These are phyloP conservation scores for Ascochyta lentis DNA, from an alignment of 2,329 filamentous ascomycete species.

Conservation along the genomic window DNA sequence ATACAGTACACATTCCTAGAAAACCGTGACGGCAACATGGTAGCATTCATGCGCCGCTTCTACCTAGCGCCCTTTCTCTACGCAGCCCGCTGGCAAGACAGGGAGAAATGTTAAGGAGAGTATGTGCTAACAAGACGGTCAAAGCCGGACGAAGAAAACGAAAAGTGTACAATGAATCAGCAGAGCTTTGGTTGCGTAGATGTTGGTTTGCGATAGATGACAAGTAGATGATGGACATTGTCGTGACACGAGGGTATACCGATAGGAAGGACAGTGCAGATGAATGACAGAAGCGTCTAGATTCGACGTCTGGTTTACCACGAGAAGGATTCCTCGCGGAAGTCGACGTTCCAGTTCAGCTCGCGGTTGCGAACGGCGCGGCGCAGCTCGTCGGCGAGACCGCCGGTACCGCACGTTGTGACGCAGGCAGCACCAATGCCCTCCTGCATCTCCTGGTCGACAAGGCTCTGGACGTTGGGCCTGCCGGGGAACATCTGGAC, in stretches of 20 bases:
- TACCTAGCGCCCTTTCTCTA: conserved; percentile 23
- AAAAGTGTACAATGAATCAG: conserved; percentile 42
- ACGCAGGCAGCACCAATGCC: conserved; percentile 90
- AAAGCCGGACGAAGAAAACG: conserved; percentile 18
- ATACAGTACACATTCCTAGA: conserved; percentile 17
- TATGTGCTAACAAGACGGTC: conserved; percentile 25
- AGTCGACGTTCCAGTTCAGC: conserved; percentile 72
- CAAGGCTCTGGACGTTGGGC: conserved; percentile 79
- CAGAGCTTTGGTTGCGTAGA: conserved; percentile 16
- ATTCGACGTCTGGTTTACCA: conserved; percentile 52
- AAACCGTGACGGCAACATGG: conserved; percentile 19
- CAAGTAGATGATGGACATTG: conserved; percentile 6
- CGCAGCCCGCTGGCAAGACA: conserved; percentile 23
- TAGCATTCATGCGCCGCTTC: conserved; percentile 27
- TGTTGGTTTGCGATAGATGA: conserved; percentile 1
- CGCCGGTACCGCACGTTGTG: conserved; percentile 77
- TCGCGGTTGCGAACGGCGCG: conserved; percentile 70
- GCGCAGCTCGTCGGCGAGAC: conserved; percentile 76
- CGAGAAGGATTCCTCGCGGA: conserved; percentile 79
- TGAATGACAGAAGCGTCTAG: conserved; percentile 8
- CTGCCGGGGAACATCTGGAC: conserved; percentile 93
- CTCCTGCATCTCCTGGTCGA: conserved; percentile 80
- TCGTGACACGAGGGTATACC: conserved; percentile 26
- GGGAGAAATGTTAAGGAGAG: conserved; percentile 22
- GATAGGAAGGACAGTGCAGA: conserved; percentile 11